phyloP scores from a whole-genome alignment of 352 stramenopile genomes.

The Hyaloperonospora arabidopsidis region DNA sequence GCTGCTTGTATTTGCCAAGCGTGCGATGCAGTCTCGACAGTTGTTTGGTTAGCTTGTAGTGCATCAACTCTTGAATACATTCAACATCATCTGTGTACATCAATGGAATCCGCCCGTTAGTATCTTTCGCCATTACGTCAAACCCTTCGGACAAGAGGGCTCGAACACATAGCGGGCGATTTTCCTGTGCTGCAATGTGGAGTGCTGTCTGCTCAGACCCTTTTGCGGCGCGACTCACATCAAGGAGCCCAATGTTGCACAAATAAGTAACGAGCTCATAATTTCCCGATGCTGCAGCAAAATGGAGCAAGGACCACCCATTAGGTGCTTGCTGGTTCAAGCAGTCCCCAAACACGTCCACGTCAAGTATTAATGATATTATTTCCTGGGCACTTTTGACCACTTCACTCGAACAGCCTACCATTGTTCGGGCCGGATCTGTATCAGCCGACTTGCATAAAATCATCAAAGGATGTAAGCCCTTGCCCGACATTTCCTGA shows the following conservation, averaged over 20 bases:
- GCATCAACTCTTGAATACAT: constrained; percentile 44
- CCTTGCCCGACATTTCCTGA: constrained; percentile 32
- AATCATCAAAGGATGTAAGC: constrained; percentile 39
- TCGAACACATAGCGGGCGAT: constrained; percentile 29
- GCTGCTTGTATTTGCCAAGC: constrained; percentile 33
- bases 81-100: constrained; percentile 22
- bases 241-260: constrained; percentile 25
- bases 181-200: constrained; percentile 41
- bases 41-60: constrained; percentile 52
- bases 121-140: constrained; percentile 40
- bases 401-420: constrained; percentile 7
- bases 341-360: constrained; percentile 54
- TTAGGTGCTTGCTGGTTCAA: constrained; percentile 30
- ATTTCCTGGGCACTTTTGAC: constrained; percentile 25
- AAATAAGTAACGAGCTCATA: constrained; percentile 39
- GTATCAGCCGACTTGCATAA: constrained; percentile 33
- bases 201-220: constrained; percentile 45
- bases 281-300: constrained; percentile 39
- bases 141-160: constrained; percentile 32
- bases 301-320: constrained; percentile 51
- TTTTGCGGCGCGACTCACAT: constrained; percentile 35
- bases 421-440: constrained; percentile 1
- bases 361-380: constrained; percentile 43
- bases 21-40: constrained; percentile 47
- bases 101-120: constrained; percentile 41